Evolutionary conservation across 139 green algal species (phyloP), one percentile per base, ranked within the genome.

Genomic region (Mychonastes homosphaera): DNA sequence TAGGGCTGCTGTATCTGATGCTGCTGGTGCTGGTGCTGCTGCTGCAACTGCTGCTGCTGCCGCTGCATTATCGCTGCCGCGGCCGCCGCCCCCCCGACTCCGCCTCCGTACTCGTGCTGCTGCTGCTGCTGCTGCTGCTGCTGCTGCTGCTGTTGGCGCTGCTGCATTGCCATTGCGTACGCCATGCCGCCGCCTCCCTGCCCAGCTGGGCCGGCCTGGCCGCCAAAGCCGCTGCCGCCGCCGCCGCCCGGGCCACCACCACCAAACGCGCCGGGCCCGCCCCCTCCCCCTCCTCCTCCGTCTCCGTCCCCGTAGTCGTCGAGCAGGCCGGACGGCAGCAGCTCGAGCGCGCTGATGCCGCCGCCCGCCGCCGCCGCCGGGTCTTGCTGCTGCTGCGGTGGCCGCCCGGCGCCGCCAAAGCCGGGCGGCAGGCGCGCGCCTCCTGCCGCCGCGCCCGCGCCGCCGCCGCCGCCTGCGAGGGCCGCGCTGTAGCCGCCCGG

Each of bases 251-350:
- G 36, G 10, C 10, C 7, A 6, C 7, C 43, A 50, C n/a, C 43
- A 12, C 30, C 30, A n/a, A n/a, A n/a, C n/a, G n/a, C n/a, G n/a
- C n/a, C n/a, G n/a, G n/a, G n/a, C 21, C n/a, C 33, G 12, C 9
- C 19, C 6, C 38, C 26, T 50, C 38, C 24, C 15, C 21, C 32
- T 38, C 16, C n/a, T n/a, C n/a, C n/a, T n/a, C n/a, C 46, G 39
- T 65, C 58, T n/a, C 24, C 46, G 7, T 40, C 35, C 21, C 49
- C 58, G 40, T 57, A 65, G 16, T 65, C 58, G 57, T 65, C 58
- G 4, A 65, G 47, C 47, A 65, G 58, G 2, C 58, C 58, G 3
- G 35, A 50, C 12, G 58, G 58, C 47, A 65, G 35, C 33, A 65
- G 34, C 16, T 65, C 46, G 19, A 65, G 38, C 36, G 10, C 12